Conservation (phyloP, 805 yeast species). For the Lachancea fermentati region DNA sequence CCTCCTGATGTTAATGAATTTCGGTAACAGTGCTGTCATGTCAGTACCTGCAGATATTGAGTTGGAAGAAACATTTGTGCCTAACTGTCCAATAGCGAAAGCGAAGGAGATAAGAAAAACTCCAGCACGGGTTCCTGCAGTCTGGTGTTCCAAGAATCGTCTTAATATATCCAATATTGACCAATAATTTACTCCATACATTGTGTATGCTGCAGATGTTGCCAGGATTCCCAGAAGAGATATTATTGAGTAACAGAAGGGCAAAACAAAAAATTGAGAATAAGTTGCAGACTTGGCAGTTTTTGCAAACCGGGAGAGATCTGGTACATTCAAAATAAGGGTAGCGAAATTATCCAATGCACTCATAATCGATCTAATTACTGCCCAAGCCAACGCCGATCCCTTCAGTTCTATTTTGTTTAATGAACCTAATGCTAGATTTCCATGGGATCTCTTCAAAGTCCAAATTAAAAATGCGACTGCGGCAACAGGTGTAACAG, state of each 20-base stretch:
- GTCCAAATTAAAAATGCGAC: conserved; percentile 82
- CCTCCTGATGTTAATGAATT: conserved; percentile 51
- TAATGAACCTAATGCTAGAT: conserved; percentile 24
- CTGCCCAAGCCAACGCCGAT: conserved; percentile 64
- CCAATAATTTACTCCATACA: conserved; percentile 39
- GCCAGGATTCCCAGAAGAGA: conserved; percentile 74
- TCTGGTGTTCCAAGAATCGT: conserved; percentile 33
- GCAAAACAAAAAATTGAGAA: conserved; percentile 57
- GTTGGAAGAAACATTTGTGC: conserved; percentile 66
- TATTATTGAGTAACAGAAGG: conserved; percentile 65
- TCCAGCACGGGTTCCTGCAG: conserved; percentile 58
- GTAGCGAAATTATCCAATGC: conserved; percentile 76
- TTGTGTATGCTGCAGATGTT: conserved; percentile 54
- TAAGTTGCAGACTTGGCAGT: conserved; percentile 41
- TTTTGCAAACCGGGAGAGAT: conserved; percentile 68
- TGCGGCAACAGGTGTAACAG: conserved; percentile 76
- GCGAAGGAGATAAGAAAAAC: conserved; percentile 60
- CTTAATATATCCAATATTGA: conserved; percentile 54
- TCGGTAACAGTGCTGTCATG: conserved; percentile 49
- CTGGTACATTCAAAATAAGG: conserved; percentile 74
- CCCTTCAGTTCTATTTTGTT: conserved; percentile 11
- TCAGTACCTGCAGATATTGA: conserved; percentile 55
- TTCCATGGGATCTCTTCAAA: conserved; percentile 69
- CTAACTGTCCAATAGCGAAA: conserved; percentile 66
- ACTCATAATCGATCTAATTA: conserved; percentile 64